Conservation (phyloP, 2,329 filamentous ascomycete genomes). For the Aureobasidium subglaciale region DNA sequence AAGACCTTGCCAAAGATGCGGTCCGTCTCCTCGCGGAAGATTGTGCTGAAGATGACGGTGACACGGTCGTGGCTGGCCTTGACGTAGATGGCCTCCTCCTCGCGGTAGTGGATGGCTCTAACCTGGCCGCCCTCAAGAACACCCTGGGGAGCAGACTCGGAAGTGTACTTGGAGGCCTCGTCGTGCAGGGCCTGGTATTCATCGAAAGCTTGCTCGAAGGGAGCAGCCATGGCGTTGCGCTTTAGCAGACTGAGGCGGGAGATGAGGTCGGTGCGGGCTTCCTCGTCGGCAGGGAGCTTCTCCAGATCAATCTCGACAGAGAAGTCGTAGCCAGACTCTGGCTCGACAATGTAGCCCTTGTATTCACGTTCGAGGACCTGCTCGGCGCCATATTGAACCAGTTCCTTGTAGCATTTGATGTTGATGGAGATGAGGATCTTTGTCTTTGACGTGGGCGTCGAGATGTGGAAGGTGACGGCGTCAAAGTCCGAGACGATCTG, state of each 20-base stretch:
- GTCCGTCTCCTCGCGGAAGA: slow-evolving; percentile 97
- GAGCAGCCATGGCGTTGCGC: slow-evolving; percentile 97
- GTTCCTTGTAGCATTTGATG: slow-evolving; percentile 89
- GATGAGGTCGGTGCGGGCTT: slow-evolving; percentile 79
- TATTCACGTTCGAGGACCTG: slow-evolving; percentile 91
- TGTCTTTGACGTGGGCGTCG: slow-evolving; percentile 86
- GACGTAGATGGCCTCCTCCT: slow-evolving; percentile 98
- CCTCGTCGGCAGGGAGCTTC: slow-evolving; percentile 72
- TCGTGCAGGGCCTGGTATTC: slow-evolving; percentile 82
- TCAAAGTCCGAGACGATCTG: slow-evolving; percentile 99
- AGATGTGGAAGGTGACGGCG: slow-evolving; percentile 97
- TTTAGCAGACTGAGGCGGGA: slow-evolving; percentile 85
- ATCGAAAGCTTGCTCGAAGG: slow-evolving; percentile 94
- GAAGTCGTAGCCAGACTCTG: slow-evolving; percentile 93
- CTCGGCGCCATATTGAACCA: slow-evolving; percentile 88
- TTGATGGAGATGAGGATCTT: slow-evolving; percentile 92
- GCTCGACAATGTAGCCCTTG: slow-evolving; percentile 77
- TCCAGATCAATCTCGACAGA: slow-evolving; percentile 86
- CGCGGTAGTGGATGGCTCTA: slow-evolving; percentile 95
- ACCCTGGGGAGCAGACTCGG: slow-evolving; percentile 88
- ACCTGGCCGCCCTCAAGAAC: slow-evolving; percentile 83
- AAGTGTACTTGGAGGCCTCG: slow-evolving; percentile 85
- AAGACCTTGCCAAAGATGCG: slow-evolving; percentile 97
- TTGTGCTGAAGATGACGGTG: slow-evolving; percentile 97
- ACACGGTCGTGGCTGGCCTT: slow-evolving; percentile 96